Percentiles rank a stretch among this genome's conserved stretches.
phyloP scores from a whole-genome alignment of 176 grass and related monocot genomes.

The Stipa capillata region DNA sequence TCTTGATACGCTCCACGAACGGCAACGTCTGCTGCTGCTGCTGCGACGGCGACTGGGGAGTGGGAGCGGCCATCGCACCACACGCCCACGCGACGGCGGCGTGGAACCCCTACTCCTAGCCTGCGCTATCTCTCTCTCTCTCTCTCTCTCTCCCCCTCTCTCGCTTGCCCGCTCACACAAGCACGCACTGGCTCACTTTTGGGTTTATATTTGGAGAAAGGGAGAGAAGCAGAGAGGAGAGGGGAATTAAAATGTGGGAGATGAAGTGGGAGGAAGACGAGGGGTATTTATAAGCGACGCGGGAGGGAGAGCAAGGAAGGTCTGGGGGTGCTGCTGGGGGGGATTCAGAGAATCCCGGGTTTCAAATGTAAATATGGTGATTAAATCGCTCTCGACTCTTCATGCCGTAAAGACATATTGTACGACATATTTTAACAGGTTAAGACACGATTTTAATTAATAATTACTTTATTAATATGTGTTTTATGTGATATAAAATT shows the following conservation, averaged over 20 bases:
- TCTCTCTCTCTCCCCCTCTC: too few relatives aligned
- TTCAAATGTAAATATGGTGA: not conserved
- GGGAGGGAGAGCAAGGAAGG: not conserved
- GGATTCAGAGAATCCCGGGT: not conserved
- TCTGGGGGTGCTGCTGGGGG: too few relatives aligned
- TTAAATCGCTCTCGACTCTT: too few relatives aligned
- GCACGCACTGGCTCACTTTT: not conserved
- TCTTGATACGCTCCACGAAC: conserved; percentile 37
- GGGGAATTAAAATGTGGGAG: conserved; percentile 20
- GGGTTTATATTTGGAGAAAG: conserved; percentile 22
- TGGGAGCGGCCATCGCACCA: conserved; percentile 25
- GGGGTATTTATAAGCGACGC: conserved; percentile 31
- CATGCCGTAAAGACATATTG: too few relatives aligned
- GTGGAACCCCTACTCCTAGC: conserved; percentile 19
- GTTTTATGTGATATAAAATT: too few relatives aligned
- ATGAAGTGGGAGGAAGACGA: not conserved
- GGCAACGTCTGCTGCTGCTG: not conserved
- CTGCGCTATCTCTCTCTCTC: not conserved
- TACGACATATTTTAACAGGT: too few relatives aligned
- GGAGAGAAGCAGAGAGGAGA: not conserved
- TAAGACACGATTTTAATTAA: too few relatives aligned
- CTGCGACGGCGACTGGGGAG: not conserved
- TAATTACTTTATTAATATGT: too few relatives aligned
- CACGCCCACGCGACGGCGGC: not conserved
- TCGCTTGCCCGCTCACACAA: too few relatives aligned